A percentile compares a stretch with the other conserved stretches of the same genome.
Evolutionary conservation across 257 asterid species (phyloP).

Genomic region (Solanum tarapatanum): DNA sequence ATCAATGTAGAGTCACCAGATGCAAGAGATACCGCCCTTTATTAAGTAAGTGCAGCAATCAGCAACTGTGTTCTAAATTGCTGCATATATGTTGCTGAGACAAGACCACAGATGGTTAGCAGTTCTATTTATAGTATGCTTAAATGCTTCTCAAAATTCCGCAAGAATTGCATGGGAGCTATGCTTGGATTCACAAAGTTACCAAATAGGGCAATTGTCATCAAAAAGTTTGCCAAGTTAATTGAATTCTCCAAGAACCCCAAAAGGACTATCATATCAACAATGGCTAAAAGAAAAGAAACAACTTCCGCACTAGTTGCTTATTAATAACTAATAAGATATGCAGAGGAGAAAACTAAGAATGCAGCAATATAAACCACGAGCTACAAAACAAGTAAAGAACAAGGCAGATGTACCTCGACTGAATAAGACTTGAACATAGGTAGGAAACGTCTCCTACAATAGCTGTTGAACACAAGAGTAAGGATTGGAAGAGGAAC

Average conservation of each 20-base stretch:
- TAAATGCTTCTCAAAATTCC: not conserved
- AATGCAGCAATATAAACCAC: not conserved
- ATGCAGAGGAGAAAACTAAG: not conserved
- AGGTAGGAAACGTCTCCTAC: conserved; percentile 77
- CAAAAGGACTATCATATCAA: not conserved
- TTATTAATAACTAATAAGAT: not conserved
- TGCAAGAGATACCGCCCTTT: not conserved
- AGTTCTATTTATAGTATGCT: not conserved
- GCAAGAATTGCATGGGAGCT: not conserved
- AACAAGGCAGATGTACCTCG: conserved; percentile 42
- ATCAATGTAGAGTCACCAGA: not conserved
- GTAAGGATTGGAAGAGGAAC: conserved; percentile 92
- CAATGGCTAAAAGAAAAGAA: not conserved
- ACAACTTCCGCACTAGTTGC: not conserved
- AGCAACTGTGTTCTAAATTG: not conserved
- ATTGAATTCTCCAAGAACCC: not conserved
- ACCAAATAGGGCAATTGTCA: not conserved
- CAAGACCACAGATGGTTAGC: not conserved
- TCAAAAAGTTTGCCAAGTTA: not conserved
- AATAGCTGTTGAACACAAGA: conserved; percentile 74
- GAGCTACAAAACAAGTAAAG: not conserved
- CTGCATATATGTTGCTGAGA: not conserved
- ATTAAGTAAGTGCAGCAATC: not conserved
- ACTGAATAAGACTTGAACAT: conserved; percentile 70
- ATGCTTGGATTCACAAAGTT: not conserved